These are phyloP conservation scores for Sclerotinia trifoliorum DNA, from an alignment of 2,329 filamentous ascomycete species.

Conservation along the genomic window DNA sequence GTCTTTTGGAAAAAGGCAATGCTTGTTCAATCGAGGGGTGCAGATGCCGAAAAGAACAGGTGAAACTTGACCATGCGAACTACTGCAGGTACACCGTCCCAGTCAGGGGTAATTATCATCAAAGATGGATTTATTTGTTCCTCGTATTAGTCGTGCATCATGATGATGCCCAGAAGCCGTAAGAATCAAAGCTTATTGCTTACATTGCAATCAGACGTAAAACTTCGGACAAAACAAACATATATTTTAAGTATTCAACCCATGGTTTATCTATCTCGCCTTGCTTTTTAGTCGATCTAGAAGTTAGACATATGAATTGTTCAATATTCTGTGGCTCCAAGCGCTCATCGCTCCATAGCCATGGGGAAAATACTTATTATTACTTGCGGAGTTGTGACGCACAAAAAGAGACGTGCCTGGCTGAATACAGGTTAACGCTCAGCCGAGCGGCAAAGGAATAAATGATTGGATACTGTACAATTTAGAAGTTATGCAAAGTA, in stretches of 20 bases:
- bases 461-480: slow-evolving; percentile 9
- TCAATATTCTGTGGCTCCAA: background rate
- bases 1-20: slow-evolving; percentile 2
- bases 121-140: background rate
- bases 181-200: slow-evolving; percentile 20
- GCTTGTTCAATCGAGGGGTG: slow-evolving; percentile 13
- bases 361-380: background rate
- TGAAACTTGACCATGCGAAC: slow-evolving; percentile 18
- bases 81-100: slow-evolving; percentile 21
- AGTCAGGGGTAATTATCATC: slow-evolving; percentile 9
- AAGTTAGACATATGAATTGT: background rate
- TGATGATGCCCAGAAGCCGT: slow-evolving; percentile 10
- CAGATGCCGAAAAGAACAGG: slow-evolving; percentile 9
- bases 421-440: background rate
- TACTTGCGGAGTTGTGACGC: background rate
- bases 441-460: slow-evolving; percentile 15
- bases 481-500: slow-evolving; percentile 1
- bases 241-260: background rate
- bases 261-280: background rate
- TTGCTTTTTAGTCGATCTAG: background rate
- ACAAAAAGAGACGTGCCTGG: background rate
- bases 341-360: background rate
- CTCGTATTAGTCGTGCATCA: slow-evolving; percentile 16
- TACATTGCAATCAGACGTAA: slow-evolving; percentile 5
- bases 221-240: background rate